phyloP scores from a whole-genome alignment of 805 yeast species.

The Yarrowia sp. region DNA sequence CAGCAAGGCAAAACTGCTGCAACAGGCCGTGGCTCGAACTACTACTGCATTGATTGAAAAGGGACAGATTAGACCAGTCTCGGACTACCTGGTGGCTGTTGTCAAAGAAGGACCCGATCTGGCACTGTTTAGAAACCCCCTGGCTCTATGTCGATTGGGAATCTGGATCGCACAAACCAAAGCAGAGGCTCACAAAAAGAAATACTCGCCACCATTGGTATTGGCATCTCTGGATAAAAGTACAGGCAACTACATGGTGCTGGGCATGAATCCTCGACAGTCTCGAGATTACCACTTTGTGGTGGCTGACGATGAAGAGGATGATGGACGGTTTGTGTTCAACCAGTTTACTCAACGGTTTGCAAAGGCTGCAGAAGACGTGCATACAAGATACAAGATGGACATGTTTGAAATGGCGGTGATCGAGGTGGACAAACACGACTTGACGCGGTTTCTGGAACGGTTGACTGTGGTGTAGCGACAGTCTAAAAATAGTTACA shows the following conservation, averaged over 20 bases:
- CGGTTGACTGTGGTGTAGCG: slow-evolving; percentile 48
- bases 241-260: slow-evolving; percentile 76
- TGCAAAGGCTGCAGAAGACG: slow-evolving; percentile 76
- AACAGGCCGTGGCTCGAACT: slow-evolving; percentile 76
- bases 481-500: neutral
- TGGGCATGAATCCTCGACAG: slow-evolving; percentile 83
- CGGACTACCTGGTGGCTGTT: slow-evolving; percentile 81
- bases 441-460: slow-evolving; percentile 82
- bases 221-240: slow-evolving; percentile 74
- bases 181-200: slow-evolving; percentile 66
- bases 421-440: slow-evolving; percentile 84
- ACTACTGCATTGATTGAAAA: slow-evolving; percentile 89
- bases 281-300: slow-evolving; percentile 45
- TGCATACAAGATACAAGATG: slow-evolving; percentile 84
- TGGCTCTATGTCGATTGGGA: slow-evolving; percentile 78
- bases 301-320: slow-evolving; percentile 31
- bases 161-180: slow-evolving; percentile 88
- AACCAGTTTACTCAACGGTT: slow-evolving; percentile 80
- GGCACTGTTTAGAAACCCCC: slow-evolving; percentile 74
- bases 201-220: slow-evolving; percentile 62
- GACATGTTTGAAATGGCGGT: slow-evolving; percentile 95
- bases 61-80: slow-evolving; percentile 69
- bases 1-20: slow-evolving; percentile 78
- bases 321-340: slow-evolving; percentile 36
- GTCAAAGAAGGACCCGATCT: slow-evolving; percentile 85